Percentiles rank a stretch among this genome's conserved stretches.
phyloP scores from a whole-genome alignment of 331 rosid genomes.

The Telfairia occidentalis region DNA sequence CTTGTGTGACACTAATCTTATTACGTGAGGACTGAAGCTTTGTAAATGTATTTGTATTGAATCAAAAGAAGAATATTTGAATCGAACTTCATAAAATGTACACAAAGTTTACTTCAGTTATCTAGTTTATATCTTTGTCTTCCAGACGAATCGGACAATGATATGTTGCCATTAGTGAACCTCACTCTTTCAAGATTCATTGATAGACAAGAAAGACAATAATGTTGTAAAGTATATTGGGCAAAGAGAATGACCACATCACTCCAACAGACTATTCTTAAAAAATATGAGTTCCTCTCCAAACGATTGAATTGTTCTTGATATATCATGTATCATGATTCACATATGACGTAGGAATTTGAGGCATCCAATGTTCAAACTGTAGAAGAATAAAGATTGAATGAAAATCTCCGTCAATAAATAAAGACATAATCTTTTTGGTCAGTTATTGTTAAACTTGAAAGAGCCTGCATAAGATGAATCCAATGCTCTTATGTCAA shows the following conservation, averaged over 20 bases:
- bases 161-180: neutral
- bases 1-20: conserved; percentile 11
- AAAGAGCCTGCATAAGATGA: neutral
- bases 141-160: neutral
- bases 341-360: neutral
- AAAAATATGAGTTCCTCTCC: neutral
- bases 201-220: neutral
- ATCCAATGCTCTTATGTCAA: neutral
- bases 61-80: conserved; percentile 5
- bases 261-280: neutral
- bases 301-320: neutral
- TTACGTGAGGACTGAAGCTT: conserved; percentile 9
- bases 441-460: neutral
- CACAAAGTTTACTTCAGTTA: neutral
- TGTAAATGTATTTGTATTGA: conserved; percentile 21
- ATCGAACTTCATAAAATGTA: conserved; percentile 3
- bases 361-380: neutral
- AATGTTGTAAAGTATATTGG: neutral
- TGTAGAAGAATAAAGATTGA: neutral
- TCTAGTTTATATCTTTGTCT: neutral
- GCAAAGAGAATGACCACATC: neutral
- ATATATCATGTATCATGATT: no score
- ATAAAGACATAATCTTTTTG: neutral
- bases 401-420: neutral
- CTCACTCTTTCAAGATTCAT: neutral